Conservation (phyloP, 257 asterid genomes). For the Fraxinus pennsylvanica region DNA sequence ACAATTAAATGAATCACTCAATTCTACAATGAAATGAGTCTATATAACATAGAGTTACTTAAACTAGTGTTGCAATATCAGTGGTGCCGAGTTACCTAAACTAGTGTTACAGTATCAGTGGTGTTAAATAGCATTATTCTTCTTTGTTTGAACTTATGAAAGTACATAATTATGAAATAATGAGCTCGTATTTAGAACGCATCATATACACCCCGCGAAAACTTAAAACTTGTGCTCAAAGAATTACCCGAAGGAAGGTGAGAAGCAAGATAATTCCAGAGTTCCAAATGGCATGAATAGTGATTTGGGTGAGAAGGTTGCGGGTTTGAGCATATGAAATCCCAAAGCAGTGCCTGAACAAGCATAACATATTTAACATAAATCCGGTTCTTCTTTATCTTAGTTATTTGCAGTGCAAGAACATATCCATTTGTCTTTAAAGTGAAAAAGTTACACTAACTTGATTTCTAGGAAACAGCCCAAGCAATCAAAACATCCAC, state of each 20-base stretch:
- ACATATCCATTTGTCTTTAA: not conserved
- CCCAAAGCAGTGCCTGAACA: conserved; percentile 73
- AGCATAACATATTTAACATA: not conserved
- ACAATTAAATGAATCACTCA: too few relatives aligned
- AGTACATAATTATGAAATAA: not conserved
- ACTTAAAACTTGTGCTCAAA: not conserved
- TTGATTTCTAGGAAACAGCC: not conserved
- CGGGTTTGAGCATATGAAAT: conserved; percentile 69
- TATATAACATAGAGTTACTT: too few relatives aligned
- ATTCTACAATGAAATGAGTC: too few relatives aligned
- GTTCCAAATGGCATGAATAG: conserved; percentile 89
- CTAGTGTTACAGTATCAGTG: too few relatives aligned
- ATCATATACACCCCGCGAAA: too few relatives aligned
- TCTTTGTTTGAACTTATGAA: not conserved
- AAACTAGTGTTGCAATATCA: too few relatives aligned
- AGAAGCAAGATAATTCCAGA: conserved; percentile 84
- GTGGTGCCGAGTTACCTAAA: too few relatives aligned
- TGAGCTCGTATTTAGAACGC: too few relatives aligned
- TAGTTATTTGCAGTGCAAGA: not conserved
- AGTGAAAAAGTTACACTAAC: not conserved
- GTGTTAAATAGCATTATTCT: too few relatives aligned
- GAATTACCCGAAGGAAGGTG: conserved; percentile 82
- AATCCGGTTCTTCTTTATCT: not conserved
- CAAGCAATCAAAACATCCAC: not conserved
- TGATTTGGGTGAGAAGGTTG: conserved; percentile 63